phyloP scores from a whole-genome alignment of 768 basidiomycete species.

The Mycena olivaceomarginata region DNA sequence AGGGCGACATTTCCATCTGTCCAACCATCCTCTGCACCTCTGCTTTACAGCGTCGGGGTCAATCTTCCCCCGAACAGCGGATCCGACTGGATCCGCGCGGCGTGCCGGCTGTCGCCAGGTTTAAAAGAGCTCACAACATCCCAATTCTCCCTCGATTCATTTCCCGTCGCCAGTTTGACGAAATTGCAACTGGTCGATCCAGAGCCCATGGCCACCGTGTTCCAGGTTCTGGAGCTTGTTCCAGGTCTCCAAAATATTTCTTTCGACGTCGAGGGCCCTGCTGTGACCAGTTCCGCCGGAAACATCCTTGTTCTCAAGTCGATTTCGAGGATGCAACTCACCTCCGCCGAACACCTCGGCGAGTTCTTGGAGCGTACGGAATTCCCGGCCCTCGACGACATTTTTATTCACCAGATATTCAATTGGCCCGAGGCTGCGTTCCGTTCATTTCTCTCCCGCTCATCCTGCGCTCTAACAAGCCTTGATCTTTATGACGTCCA shows the following conservation, averaged over 20 bases:
- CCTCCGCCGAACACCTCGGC: conserved; percentile 17
- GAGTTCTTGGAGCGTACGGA: conserved; percentile 26
- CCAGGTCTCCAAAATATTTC: conserved; percentile 20
- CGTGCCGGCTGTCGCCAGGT: conserved; percentile 27
- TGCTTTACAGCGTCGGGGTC: conserved; percentile 19
- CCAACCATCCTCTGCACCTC: conserved; percentile 18
- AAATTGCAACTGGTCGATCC: conserved; percentile 32
- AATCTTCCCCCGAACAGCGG: conserved; percentile 26
- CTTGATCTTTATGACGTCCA: conserved; percentile 24
- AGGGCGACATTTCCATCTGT: conserved; percentile 12
- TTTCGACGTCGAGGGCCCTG: conserved; percentile 31
- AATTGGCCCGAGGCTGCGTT: conserved; percentile 27
- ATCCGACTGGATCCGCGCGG: conserved; percentile 35
- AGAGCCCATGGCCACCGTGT: conserved; percentile 22
- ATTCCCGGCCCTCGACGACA: conserved; percentile 3
- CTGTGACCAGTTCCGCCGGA: conserved; percentile 17
- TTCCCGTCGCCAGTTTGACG: conserved; percentile 22
- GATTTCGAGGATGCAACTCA: conserved; percentile 22
- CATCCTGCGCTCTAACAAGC: conserved; percentile 13
- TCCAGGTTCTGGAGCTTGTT: conserved; percentile 27
- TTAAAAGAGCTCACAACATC: conserved; percentile 16
- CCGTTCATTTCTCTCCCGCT: conserved; percentile 30
- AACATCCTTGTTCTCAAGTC: conserved; percentile 12
- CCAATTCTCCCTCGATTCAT: conserved; percentile 26
- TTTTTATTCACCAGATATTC: conserved; percentile 24